Conservation (phyloP, 148 eudicot species). For the Chenopodium formosanum region DNA sequence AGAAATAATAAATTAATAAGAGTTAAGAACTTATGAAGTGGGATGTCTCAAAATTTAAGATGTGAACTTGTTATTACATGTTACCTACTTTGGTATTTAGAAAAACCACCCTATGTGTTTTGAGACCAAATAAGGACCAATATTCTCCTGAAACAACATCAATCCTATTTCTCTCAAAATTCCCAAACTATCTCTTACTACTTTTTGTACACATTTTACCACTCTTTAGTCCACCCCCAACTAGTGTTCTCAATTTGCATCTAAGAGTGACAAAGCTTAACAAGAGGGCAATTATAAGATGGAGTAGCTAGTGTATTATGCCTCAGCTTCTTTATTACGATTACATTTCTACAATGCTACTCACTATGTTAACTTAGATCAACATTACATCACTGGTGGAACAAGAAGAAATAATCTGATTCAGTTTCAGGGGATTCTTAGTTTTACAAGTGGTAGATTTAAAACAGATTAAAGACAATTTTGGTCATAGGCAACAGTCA, state of each 20-base stretch:
- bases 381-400: neutral
- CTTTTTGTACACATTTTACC: neutral
- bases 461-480: neutral
- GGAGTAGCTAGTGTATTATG: neutral
- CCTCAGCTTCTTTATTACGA: neutral
- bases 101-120: too few relatives aligned
- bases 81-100: neutral
- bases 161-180: neutral
- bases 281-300: neutral
- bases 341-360: slow-evolving; percentile 1
- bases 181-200: neutral
- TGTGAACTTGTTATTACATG: neutral
- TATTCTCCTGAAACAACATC: neutral
- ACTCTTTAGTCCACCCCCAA: neutral
- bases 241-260: neutral
- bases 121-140: too few relatives aligned
- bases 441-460: neutral
- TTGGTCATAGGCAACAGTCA: neutral
- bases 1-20: too few relatives aligned
- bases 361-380: neutral
- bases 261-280: neutral
- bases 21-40: too few relatives aligned
- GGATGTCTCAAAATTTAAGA: too few relatives aligned
- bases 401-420: neutral
- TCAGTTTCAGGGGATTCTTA: neutral